Evolutionary conservation across 2,329 filamentous ascomycete genomes (phyloP).

Genomic region (Ciborinia camelliae): DNA sequence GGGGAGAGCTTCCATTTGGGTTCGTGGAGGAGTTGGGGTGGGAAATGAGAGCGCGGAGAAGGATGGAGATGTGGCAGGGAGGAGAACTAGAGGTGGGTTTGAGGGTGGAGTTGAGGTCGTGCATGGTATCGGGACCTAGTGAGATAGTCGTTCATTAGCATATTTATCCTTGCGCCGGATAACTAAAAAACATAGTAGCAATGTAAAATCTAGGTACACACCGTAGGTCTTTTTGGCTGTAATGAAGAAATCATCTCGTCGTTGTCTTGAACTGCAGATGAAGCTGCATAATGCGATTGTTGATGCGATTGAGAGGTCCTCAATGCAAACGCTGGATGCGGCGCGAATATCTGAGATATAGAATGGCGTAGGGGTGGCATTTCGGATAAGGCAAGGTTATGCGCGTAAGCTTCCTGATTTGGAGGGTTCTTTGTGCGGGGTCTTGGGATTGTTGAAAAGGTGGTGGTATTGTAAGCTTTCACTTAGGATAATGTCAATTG

Average conservation of each 20-base stretch:
- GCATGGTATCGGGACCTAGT: conserved; percentile 1
- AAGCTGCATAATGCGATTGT: not conserved
- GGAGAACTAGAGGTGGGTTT: conserved; percentile 14
- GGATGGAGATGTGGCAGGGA: conserved; percentile 10
- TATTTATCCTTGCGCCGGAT: not conserved
- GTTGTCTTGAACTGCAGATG: not conserved
- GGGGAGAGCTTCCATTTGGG: conserved; percentile 50
- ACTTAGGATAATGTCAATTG: not conserved
- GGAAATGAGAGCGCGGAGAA: not conserved
- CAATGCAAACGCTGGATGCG: conserved; percentile 21
- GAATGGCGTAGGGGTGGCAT: conserved; percentile 22
- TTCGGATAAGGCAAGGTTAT: not conserved
- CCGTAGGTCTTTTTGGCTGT: conserved; percentile 26
- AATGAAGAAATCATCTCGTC: conserved; percentile 5
- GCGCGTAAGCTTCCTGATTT: not conserved
- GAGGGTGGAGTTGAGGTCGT: conserved; percentile 12
- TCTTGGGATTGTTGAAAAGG: not conserved
- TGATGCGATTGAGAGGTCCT: not conserved
- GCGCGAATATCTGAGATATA: conserved; percentile 26
- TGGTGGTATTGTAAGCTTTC: not conserved
- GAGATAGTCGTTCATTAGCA: not conserved
- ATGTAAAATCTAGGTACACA: not conserved
- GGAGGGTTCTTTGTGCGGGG: not conserved
- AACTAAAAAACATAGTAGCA: not conserved
- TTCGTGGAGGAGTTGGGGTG: conserved; percentile 31